Evolutionary conservation across 192 early-diverging fungal species (phyloP).

Genomic region (Entomortierella lignicola): DNA sequence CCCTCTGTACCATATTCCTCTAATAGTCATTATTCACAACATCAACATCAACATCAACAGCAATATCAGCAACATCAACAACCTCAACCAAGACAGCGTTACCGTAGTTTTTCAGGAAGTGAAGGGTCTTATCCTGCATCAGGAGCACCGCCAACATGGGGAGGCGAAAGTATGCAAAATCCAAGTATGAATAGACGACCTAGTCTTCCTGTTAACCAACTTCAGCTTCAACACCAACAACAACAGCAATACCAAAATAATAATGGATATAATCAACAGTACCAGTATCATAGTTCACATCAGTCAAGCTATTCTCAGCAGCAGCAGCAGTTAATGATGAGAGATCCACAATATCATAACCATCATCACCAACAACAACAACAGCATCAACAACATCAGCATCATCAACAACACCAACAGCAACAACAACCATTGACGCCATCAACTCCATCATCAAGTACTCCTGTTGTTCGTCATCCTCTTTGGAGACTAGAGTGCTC

Average conservation of each 20-base stretch:
- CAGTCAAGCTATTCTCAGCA: constrained; percentile 37
- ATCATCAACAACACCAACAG: no score
- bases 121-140: constrained; percentile 1
- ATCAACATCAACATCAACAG: constrained; percentile 14
- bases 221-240: constrained; percentile 18
- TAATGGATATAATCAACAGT: constrained; percentile 6
- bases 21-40: constrained; percentile 28
- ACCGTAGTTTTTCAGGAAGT: constrained; percentile 27
- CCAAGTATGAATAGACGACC: constrained; percentile 25
- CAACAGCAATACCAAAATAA: constrained; percentile 12
- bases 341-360: no score
- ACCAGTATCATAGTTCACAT: constrained; percentile 14
- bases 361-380: no score
- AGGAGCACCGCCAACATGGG: constrained; percentile 15
- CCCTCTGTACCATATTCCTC: constrained; percentile 21
- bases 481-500: constrained; percentile 41
- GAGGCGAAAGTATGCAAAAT: constrained; percentile 8
- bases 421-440: constrained; percentile 22
- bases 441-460: constrained; percentile 23
- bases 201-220: constrained; percentile 31
- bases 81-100: constrained; percentile 19
- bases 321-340: constrained; percentile 12
- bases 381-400: no score
- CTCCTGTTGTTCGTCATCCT: constrained; percentile 43
- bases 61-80: constrained; percentile 10